Base-by-base conservation (phyloP, 2,329 filamentous ascomycete species). In the Cladosporium sp. region DNA sequence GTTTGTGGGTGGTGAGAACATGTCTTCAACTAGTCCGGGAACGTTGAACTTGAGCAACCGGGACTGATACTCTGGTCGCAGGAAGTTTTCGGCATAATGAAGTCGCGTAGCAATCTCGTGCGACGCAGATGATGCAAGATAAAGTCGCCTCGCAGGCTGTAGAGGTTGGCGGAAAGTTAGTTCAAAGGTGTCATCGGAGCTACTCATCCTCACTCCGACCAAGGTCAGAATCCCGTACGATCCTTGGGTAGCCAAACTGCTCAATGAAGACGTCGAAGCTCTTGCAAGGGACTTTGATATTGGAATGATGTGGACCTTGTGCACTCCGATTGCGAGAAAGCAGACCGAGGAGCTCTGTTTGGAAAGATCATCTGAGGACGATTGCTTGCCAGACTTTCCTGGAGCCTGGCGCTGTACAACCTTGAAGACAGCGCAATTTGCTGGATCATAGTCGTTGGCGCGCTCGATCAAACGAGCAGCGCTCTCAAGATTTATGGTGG, bases 291-390 rank as follows among this genome's bases (percentile, higher is more conserved):
- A 70, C 58, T 83, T 85, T 37, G 81, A 77, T 27, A 85, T 63
- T n/a, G 83, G 83, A 40, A 88, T 76, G 43, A 88, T 61, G 68
- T 88, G 84, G 29, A 88, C 70, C 63, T 84, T 85, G 69, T 87
- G 83, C 27, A 84, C 75, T 17, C 85, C 85, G 62, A 88, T 76
- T 6, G 80, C 84, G 55, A 88, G 74, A 62, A 86, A 86, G 66
- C 80, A 86, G 19, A 85, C 78, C 8, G 78, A 81, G 8, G 83
- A 81, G 34, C 78, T 77, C 22, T 83, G 68, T 61, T 86, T 87
- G 43, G 80, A 75, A 38, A 87, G 65, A 58, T 88, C 84, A 53
- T 88, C 85, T 13, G 79, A 78, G 7, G 84, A 85, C 3, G 81
- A 77, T 48, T 79, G 73, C 29, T 73, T 72, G 27, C 71, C 69